phyloP scores from a whole-genome alignment of 371 early-diverging fungal species.

The Circinella umbellata region DNA sequence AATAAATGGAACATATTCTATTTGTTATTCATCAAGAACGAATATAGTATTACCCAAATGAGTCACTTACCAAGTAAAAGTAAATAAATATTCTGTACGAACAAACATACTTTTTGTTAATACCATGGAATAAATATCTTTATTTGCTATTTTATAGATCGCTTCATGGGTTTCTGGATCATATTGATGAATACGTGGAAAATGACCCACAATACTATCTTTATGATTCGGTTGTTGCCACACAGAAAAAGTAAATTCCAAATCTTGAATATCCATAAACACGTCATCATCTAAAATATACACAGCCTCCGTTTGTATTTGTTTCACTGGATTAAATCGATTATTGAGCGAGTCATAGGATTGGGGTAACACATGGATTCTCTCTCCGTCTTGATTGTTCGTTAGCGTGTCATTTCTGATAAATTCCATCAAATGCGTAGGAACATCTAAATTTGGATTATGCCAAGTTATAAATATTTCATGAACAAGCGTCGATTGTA shows the following conservation, averaged over 20 bases:
- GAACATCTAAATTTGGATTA: conserved; percentile 41
- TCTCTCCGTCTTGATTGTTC: background rate
- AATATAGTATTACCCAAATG: no score
- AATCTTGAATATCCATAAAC: conserved; percentile 34
- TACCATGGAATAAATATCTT: conserved; percentile 39
- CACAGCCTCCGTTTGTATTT: conserved; percentile 39
- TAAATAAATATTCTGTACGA: conserved; percentile 45
- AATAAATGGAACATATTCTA: no score
- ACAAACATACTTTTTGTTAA: conserved; percentile 58
- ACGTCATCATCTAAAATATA: conserved; percentile 55
- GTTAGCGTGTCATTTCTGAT: no score
- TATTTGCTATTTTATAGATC: conserved; percentile 25
- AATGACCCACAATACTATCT: conserved; percentile 48
- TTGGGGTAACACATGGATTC: conserved; percentile 36
- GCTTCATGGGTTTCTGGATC: conserved; percentile 24
- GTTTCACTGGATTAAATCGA: conserved; percentile 43
- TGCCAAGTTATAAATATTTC: conserved; percentile 58
- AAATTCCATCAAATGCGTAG: conserved; percentile 20
- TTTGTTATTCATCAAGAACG: no score
- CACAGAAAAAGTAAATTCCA: conserved; percentile 43
- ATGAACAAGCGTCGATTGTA: conserved; percentile 32
- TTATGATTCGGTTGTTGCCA: conserved; percentile 12
- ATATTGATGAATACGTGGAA: conserved; percentile 46
- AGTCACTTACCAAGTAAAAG: conserved; percentile 53
- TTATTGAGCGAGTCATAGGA: conserved; percentile 49